Conservation (phyloP, 2,329 filamentous ascomycete genomes). For the Paramyrothecium sp. region DNA sequence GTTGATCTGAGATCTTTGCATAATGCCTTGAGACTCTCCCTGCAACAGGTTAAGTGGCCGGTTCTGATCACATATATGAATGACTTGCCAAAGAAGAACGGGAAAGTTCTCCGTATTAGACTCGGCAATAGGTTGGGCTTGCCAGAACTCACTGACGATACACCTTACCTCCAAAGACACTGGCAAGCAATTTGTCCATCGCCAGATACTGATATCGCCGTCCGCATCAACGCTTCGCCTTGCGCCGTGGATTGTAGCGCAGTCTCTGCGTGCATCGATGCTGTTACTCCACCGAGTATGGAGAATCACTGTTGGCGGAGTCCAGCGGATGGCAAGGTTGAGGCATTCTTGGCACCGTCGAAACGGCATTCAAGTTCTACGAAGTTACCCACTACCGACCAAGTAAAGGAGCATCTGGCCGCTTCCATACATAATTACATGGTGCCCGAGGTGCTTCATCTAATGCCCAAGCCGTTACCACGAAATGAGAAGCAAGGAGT, state of each 20-base stretch:
- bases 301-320: conserved; percentile 12
- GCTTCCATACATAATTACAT: conserved; percentile 28
- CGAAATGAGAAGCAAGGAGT: conserved; percentile 26
- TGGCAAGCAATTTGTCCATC: conserved; percentile 48
- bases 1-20: conserved; percentile 49
- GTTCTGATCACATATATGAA: conserved; percentile 53
- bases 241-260: conserved; percentile 30
- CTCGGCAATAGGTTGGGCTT: conserved; percentile 47
- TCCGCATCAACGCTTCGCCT: conserved; percentile 31
- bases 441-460: conserved; percentile 34
- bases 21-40: conserved; percentile 39
- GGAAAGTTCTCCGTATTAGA: conserved; percentile 54
- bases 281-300: conserved; percentile 11
- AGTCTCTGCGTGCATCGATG: conserved; percentile 20
- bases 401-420: conserved; percentile 14
- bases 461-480: conserved; percentile 31
- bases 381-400: conserved; percentile 3
- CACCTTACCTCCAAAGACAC: conserved; percentile 42
- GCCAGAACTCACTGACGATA: conserved; percentile 41
- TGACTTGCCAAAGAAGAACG: conserved; percentile 52
- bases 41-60: conserved; percentile 54
- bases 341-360: conserved; percentile 20
- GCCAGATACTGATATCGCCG: conserved; percentile 42
- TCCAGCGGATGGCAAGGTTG: conserved; percentile 5
- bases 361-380: neutral